phyloP scores from a whole-genome alignment of 768 basidiomycete species.

The Leccinum pellstonianum region DNA sequence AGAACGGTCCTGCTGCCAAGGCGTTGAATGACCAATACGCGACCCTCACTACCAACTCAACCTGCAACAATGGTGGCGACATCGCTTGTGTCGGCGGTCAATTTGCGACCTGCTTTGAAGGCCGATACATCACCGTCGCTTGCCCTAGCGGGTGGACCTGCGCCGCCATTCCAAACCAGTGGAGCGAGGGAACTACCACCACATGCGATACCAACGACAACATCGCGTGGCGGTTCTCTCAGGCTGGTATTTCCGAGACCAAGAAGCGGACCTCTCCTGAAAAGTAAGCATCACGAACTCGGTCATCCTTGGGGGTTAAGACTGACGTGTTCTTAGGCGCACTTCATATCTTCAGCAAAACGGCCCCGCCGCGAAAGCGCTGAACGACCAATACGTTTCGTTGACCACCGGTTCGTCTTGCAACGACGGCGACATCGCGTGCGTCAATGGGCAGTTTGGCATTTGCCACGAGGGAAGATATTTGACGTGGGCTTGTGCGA shows the following conservation, averaged over 20 bases:
- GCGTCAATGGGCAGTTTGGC: conserved; percentile 20
- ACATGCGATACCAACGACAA: conserved; percentile 15
- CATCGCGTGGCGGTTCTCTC: conserved; percentile 12
- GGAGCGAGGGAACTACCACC: conserved; percentile 20
- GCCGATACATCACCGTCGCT: conserved; percentile 8
- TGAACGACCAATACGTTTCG: conserved; percentile 23
- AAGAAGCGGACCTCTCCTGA: conserved; percentile 5
- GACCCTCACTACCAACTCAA: conserved; percentile 11
- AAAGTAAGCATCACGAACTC: not conserved
- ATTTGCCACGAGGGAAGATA: conserved; percentile 16
- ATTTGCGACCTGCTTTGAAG: conserved; percentile 16
- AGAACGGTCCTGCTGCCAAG: conserved; percentile 27
- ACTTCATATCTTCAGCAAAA: conserved; percentile 24
- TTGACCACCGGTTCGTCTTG: conserved; percentile 21
- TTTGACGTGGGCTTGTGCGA: conserved; percentile 13
- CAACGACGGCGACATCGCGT: conserved; percentile 18
- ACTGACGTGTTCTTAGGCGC: conserved; percentile 12
- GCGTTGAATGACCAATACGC: conserved; percentile 24
- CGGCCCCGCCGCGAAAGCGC: conserved; percentile 23
- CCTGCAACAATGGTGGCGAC: conserved; percentile 20
- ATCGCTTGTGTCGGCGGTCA: conserved; percentile 17
- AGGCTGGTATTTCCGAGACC: conserved; percentile 16
- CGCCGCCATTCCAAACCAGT: conserved; percentile 27
- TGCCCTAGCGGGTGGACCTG: conserved; percentile 21
- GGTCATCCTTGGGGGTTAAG: not conserved